These are phyloP conservation scores for Pseudozyma sp. DNA, from an alignment of 1,284 basidiomycete genomes.

Conservation along the genomic window DNA sequence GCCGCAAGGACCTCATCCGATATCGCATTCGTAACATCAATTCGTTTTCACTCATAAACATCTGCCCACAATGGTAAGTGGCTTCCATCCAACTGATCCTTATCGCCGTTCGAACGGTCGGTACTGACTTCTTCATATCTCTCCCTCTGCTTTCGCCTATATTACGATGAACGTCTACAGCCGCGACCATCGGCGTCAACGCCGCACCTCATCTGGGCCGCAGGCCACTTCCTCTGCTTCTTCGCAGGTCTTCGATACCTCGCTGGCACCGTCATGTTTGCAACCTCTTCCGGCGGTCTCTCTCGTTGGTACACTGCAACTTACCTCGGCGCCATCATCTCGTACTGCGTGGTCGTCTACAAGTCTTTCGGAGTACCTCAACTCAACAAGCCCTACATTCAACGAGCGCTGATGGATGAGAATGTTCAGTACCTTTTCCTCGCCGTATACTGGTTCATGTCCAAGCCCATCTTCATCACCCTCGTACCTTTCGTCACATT, in stretches of 20 bases:
- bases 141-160: neutral
- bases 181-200: constrained; percentile 61
- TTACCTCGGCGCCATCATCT: constrained; percentile 67
- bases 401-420: constrained; percentile 68
- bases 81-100: neutral
- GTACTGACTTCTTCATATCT: constrained; percentile 2
- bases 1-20: neutral
- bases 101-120: neutral
- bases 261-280: constrained; percentile 52
- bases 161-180: constrained; percentile 1
- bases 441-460: constrained; percentile 69
- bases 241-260: constrained; percentile 66
- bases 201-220: constrained; percentile 69
- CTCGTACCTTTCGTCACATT: constrained; percentile 68
- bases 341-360: constrained; percentile 69
- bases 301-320: constrained; percentile 64
- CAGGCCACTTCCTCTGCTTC: constrained; percentile 67
- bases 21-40: neutral
- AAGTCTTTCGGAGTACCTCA: constrained; percentile 68
- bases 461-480: constrained; percentile 68
- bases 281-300: constrained; percentile 51
- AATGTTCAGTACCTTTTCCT: constrained; percentile 69
- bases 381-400: constrained; percentile 65
- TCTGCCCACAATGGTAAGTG: constrained; percentile 30
- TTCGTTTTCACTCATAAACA: neutral